phyloP scores from a whole-genome alignment of 176 grass and related monocot genomes.

The Hyparrhenia diplandra region DNA sequence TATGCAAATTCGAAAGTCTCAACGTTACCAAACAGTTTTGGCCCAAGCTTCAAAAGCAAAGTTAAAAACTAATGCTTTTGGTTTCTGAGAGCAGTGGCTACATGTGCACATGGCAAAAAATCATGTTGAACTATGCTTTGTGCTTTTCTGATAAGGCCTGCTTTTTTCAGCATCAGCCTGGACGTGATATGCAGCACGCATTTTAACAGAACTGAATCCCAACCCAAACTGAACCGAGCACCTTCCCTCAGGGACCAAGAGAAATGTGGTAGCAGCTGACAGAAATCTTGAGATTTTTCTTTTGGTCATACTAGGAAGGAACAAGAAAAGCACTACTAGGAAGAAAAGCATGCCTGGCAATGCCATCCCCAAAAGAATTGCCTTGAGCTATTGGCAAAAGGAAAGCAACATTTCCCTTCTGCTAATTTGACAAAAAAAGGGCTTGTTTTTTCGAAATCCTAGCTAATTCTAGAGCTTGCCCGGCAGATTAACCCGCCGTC shows the following conservation, averaged over 20 bases:
- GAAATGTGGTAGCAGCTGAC: not conserved
- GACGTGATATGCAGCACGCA: not conserved
- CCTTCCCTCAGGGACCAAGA: not conserved
- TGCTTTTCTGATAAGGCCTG: not conserved
- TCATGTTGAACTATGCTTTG: not conserved
- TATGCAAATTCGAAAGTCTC: not conserved
- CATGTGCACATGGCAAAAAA: conserved; percentile 6
- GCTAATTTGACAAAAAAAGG: not conserved
- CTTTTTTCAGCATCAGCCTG: not conserved
- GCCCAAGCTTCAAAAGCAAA: not conserved
- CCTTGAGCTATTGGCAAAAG: not conserved
- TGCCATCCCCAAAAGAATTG: not conserved
- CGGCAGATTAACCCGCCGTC: not conserved
- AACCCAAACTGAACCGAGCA: not conserved
- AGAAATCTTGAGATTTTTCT: not conserved
- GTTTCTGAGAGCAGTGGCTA: conserved; percentile 14
- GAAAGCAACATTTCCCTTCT: not conserved
- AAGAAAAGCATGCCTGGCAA: not conserved
- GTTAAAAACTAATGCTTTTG: not conserved
- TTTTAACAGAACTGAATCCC: not conserved
- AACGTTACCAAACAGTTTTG: not conserved
- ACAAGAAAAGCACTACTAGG: no score
- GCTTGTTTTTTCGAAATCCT: not conserved
- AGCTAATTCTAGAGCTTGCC: not conserved
- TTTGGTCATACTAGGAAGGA: conserved; percentile 2